These are phyloP conservation scores for Erucastrum elatum DNA, from an alignment of 345 rosid species.

Conservation along the genomic window DNA sequence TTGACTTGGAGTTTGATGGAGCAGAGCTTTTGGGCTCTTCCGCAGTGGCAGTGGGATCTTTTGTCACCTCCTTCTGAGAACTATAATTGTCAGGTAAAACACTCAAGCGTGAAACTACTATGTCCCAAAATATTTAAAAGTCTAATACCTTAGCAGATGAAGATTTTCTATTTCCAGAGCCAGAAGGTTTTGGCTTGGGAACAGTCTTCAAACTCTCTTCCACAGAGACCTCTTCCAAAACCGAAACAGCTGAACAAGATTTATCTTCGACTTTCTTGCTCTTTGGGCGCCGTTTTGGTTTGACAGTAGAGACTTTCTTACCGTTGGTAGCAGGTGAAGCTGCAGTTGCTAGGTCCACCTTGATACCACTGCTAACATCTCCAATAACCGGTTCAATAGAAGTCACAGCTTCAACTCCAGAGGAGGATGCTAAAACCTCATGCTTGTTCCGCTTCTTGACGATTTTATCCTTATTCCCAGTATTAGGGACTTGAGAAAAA, in stretches of 20 bases:
- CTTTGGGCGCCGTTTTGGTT: constrained; percentile 44
- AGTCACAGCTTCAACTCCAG: constrained; percentile 24
- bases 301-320: constrained; percentile 1
- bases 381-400: constrained; percentile 37
- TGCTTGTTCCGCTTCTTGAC: constrained; percentile 40
- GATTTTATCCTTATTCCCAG: constrained; percentile 19
- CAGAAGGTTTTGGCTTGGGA: constrained; percentile 33
- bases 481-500: constrained; percentile 44
- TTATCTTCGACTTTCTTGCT: constrained; percentile 46
- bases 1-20: constrained; percentile 6
- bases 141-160: constrained; percentile 47
- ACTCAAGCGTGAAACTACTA: constrained; percentile 18
- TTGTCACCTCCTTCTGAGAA: constrained; percentile 47
- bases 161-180: constrained; percentile 35
- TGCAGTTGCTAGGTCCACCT: constrained; percentile 34
- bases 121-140: constrained; percentile 15
- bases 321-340: constrained; percentile 22
- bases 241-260: constrained; percentile 35
- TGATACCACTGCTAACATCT: constrained; percentile 29
- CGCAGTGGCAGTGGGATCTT: neutral
- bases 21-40: constrained; percentile 33
- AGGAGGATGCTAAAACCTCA: constrained; percentile 43
- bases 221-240: constrained; percentile 34
- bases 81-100: constrained; percentile 36
- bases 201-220: constrained; percentile 37